Evolutionary conservation across 768 basidiomycete species (phyloP).

Genomic region (Leucosporidium yakuticum): DNA sequence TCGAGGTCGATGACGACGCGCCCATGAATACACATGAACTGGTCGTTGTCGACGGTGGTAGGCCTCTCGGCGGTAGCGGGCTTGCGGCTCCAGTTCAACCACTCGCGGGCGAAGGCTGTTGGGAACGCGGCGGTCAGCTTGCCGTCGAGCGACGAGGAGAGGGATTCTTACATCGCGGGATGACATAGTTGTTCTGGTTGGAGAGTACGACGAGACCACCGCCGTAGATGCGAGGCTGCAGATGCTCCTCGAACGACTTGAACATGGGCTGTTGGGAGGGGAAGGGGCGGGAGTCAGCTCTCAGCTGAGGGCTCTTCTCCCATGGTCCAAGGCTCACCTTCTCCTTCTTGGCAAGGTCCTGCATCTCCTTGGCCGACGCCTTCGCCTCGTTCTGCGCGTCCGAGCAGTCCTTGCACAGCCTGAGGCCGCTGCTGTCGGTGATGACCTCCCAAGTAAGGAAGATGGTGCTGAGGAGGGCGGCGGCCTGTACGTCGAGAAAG

Average conservation of each 20-base stretch:
- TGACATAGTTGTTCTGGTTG: background rate
- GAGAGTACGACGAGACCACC: background rate
- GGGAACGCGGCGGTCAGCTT: background rate
- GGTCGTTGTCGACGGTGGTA: slow-evolving; percentile 56
- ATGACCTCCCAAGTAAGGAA: slow-evolving; percentile 64
- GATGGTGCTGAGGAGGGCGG: slow-evolving; percentile 51
- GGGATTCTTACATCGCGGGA: slow-evolving; percentile 8
- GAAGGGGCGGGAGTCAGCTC: background rate
- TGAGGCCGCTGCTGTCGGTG: slow-evolving; percentile 46
- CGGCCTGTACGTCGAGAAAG: slow-evolving; percentile 1
- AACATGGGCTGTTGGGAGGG: slow-evolving; percentile 14
- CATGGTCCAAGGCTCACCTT: slow-evolving; percentile 5
- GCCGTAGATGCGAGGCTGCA: background rate
- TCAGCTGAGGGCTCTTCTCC: background rate
- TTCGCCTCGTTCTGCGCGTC: slow-evolving; percentile 53
- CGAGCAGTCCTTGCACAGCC: slow-evolving; percentile 62
- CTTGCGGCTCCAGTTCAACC: slow-evolving; percentile 60
- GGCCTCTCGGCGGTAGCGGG: slow-evolving; percentile 58
- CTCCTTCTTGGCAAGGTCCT: slow-evolving; percentile 2
- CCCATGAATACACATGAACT: slow-evolving; percentile 63
- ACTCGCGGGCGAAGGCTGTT: slow-evolving; percentile 55
- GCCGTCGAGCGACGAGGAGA: background rate
- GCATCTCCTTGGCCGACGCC: slow-evolving; percentile 32
- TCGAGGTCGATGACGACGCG: slow-evolving; percentile 64
- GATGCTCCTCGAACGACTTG: background rate